phyloP scores from a whole-genome alignment of 2,329 filamentous ascomycete genomes.

The Scleromitrula shiraiana region DNA sequence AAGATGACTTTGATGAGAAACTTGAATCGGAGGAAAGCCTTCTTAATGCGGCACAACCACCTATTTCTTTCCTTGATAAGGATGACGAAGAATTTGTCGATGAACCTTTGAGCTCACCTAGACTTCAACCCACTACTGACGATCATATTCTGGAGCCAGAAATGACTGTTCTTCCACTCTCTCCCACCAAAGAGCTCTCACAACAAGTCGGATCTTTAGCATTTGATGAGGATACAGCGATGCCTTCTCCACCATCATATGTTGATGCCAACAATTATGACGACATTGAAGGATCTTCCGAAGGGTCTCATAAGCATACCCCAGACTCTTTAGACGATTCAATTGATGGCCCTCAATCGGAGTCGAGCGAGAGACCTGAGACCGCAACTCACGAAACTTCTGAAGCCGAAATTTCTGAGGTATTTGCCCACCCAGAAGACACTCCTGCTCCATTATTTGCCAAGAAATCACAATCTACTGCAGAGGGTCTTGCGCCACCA shows the following conservation, averaged over 20 bases:
- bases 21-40: constrained; percentile 44
- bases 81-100: constrained; percentile 72
- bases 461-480: constrained; percentile 30
- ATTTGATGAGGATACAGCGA: constrained; percentile 23
- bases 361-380: constrained; percentile 13
- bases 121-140: constrained; percentile 53
- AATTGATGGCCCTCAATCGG: constrained; percentile 9
- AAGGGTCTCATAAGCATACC: constrained; percentile 13
- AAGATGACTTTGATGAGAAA: constrained; percentile 58
- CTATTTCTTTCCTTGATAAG: constrained; percentile 43
- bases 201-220: constrained; percentile 24
- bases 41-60: constrained; percentile 27
- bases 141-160: constrained; percentile 44
- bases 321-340: constrained; percentile 24
- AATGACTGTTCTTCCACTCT: constrained; percentile 49
- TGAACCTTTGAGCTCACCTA: constrained; percentile 63
- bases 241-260: constrained; percentile 20
- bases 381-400: constrained; percentile 2
- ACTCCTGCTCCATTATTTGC: constrained; percentile 60
- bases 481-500: constrained; percentile 7
- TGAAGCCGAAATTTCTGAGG: constrained; percentile 11
- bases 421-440: constrained; percentile 48
- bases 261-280: constrained; percentile 11
- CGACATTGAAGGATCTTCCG: constrained; percentile 14
- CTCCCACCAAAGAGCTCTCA: constrained; percentile 40